Base-by-base conservation (phyloP, 768 basidiomycete genomes). In the Clathrus columnatus region DNA sequence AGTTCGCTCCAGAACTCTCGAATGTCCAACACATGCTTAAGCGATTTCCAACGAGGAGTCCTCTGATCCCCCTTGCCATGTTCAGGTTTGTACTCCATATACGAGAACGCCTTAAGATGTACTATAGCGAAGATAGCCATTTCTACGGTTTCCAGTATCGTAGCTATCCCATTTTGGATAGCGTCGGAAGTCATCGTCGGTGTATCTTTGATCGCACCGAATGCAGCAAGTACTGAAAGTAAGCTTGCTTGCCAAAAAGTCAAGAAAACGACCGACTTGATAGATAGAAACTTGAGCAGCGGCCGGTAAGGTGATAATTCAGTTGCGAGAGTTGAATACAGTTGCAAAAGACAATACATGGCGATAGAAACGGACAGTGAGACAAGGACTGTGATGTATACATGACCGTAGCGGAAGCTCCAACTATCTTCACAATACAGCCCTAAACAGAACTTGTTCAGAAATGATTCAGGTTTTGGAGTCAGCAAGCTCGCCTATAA, bases 191-290 rank as follows among this genome's bases (percentile, higher is more conserved):
- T 84, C 85, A 85, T 86, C 63, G 81, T 83, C 51, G 71, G 71
- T 1, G 81, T 80, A 65, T 78, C 76, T 67, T 84, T 85, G 55
- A 88, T 75, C 4, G 85, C 70, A 0, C 78, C 79, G 53, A 84
- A 69, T 64, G 78, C 72, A 36, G 72, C 74, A 11, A 88, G 73
- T 16, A 80, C 56, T 3, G 79, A 77, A 14, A 89, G 72, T 29
- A 80, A 70, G 0, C 77, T 80, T 16, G 81, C 76, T 66, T 88
- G 86, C 86, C 86, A 89, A 64, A 88, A 88, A 6, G 83, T 85
- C 17, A 87, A 69, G 63, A 87, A 86, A 0, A 87, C 83, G 46
- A 86, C 83, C 52, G 83, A 82, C 65, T 89, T 91, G 60, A 88
- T 72, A 8, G 85, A 75, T 61, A 88, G 77, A 7, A 88, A 68